Evolutionary conservation across 164 flowering plant species (phyloP), one percentile per base, ranked within the genome.

Genomic region (Umbilicus rupestris): DNA sequence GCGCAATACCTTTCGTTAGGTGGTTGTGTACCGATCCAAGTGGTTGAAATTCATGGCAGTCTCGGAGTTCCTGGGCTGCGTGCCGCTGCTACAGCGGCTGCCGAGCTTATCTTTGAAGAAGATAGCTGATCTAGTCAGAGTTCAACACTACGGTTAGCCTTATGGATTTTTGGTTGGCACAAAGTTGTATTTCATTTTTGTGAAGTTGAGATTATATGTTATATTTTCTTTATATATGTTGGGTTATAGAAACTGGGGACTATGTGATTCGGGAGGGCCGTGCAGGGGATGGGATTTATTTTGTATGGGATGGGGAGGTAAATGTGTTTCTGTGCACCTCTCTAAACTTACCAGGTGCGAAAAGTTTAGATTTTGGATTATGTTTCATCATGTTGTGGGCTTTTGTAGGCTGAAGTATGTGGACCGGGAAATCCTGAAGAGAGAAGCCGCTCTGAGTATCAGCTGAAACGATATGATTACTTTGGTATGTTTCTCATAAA

Each of bases 281-380:
- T 46, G 30, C 35, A 52, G 90, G 85, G 39, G 92, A 84, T 72
- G 98, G 96, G 45, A 70, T 87, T 39, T 93, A 85, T 69, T 87
- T 88, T 76, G 77, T 93, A 24, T 93, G 87, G 94, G 91, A 87
- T 24, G 97, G 98, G 65, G 88, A 86, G 89, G 98, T 86, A 72
- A 65, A 59, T 62, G 19, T 55, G 30, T 46, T 45, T 26, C 7
- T 42, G 20, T 37, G 19, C 46, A 7, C 3, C n/a, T 0, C 15
- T 39, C 9, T 14, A 26, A 17, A 45, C n/a, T 7, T 66, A 57
- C n/a, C 42, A 52, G 19, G 8, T n/a, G 47, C 47, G 19, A 10
- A 39, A 28, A 42, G 19, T 42, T 39, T n/a, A 7, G 29, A 9
- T 22, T 65, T 10, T 41, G n/a, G 14, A 20, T 7, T 14, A 6